Conservation (phyloP, 1,139 yeast genomes). For the Candida pseudoviswanathii region DNA sequence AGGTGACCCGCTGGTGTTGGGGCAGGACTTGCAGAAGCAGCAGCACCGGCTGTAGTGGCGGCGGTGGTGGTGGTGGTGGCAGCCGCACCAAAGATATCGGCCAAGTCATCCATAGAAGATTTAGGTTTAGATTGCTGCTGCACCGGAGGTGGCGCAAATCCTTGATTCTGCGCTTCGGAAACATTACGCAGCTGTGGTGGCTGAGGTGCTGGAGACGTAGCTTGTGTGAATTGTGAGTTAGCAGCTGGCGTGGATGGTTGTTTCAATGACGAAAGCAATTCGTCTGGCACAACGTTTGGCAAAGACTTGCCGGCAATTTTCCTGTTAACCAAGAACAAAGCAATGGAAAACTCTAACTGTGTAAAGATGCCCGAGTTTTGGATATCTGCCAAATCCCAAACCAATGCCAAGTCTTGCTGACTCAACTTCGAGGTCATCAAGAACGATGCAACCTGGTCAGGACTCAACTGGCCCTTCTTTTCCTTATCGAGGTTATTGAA, state of each 20-base stretch:
- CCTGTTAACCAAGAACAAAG: constrained; percentile 89
- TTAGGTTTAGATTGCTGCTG: constrained; percentile 27
- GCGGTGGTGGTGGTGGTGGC: constrained; percentile 27
- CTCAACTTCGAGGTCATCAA: constrained; percentile 84
- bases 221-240: constrained; percentile 8
- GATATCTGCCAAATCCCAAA: constrained; percentile 95
- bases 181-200: constrained; percentile 7
- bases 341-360: constrained; percentile 84
- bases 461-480: constrained; percentile 64
- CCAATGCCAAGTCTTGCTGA: constrained; percentile 81
- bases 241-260: constrained; percentile 27
- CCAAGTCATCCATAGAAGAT: constrained; percentile 67
- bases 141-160: neutral
- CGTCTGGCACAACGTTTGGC: constrained; percentile 69
- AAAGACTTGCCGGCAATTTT: constrained; percentile 73
- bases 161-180: neutral
- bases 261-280: constrained; percentile 42
- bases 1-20: constrained; percentile 6
- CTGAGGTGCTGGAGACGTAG: constrained; percentile 19
- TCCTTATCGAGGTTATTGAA: constrained; percentile 76
- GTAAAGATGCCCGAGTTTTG: constrained; percentile 85
- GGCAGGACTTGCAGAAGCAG: constrained; percentile 17
- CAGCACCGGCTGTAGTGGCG: constrained; percentile 11
- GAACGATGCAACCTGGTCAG: constrained; percentile 84
- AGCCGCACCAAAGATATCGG: constrained; percentile 55